Conservation (phyloP, 208 protist species). For the Trypanosoma congolense region DNA sequence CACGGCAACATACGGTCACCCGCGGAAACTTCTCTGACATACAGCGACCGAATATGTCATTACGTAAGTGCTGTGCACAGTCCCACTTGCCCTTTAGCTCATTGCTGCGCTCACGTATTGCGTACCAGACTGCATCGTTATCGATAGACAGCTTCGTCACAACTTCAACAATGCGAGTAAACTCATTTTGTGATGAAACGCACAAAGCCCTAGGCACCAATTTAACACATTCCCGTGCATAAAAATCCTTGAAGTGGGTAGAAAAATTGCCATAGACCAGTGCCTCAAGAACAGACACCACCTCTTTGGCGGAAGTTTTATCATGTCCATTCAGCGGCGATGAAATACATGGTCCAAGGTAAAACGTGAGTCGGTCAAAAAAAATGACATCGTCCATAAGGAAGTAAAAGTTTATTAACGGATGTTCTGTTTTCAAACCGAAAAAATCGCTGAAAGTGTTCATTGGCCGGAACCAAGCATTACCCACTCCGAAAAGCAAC, state of each 20-base stretch:
- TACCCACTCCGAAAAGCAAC: conserved; percentile 13
- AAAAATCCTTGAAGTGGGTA: conserved; percentile 1
- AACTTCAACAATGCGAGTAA: conserved; percentile 10
- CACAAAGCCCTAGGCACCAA: conserved; percentile 12
- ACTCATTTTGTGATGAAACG: conserved; percentile 7
- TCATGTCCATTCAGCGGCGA: conserved; percentile 8
- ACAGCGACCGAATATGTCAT: no score
- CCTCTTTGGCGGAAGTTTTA: conserved; percentile 11
- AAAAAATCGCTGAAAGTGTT: neutral
- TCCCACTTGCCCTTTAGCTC: conserved; percentile 19
- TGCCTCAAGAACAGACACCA: conserved; percentile 19
- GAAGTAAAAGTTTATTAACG: conserved; percentile 18
- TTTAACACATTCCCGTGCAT: conserved; percentile 18
- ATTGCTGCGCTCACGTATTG: conserved; percentile 8
- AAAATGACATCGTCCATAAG: conserved; percentile 10
- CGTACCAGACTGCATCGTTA: conserved; percentile 6
- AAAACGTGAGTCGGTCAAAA: conserved; percentile 17
- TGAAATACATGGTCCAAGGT: conserved; percentile 9
- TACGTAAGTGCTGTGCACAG: no score
- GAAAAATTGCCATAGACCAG: conserved; percentile 20
- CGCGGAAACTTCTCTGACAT: no score
- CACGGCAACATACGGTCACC: no score
- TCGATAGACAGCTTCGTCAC: conserved; percentile 12
- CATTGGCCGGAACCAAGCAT: conserved; percentile 10
- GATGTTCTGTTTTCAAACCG: neutral